Base-by-base conservation (phyloP, 805 yeast genomes). In the Spathaspora sp. region DNA sequence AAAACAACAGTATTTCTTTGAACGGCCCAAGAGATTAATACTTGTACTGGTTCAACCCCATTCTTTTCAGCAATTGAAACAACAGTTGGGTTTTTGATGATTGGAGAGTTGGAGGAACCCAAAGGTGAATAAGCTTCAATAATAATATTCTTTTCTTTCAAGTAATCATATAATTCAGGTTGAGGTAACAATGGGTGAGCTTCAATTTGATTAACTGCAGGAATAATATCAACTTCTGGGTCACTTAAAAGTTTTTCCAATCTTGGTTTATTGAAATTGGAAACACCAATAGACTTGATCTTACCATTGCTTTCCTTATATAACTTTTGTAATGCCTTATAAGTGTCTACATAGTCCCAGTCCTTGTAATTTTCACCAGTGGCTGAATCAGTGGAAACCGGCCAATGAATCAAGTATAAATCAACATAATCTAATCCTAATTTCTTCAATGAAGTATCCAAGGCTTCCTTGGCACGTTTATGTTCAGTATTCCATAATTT, bases 351-450 rank as follows among this genome's bases (percentile, higher is more conserved):
- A 50, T 55, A 69, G 54, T 59, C 59, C 68, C 71, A 57, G 12
- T 62, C 67, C 5, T 52, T 42, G 47, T 57, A 61, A 10, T 55
- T 56, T 26, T 55, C 47, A 2, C 52, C 52, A 28, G 58, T 56
- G 19, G 46, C 81, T 75, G 75, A 67, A 49, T 75, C 78, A 52
- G 79, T 65, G 12, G 67, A 59, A 43, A 57, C 59, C 5, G 96
- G 96, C 96, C 96, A 89, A 69, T 89, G 96, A 65, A 89, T 78
- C 62, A 89, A 76, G 64, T 84, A 83, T 53, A 89, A 71, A 64
- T 89, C 96, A 49, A 89, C 86, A 61, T 89, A 89, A 48, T 86
- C 93, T 58, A 87, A 62, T 0, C 83, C 84, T 55, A 89, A 73
- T 61, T 84, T 81, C 58, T 76, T 60, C 60, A 89, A 73, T 6